Conservation (phyloP, 2,329 filamentous ascomycete species). For the Akanthomyces muscarius region DNA sequence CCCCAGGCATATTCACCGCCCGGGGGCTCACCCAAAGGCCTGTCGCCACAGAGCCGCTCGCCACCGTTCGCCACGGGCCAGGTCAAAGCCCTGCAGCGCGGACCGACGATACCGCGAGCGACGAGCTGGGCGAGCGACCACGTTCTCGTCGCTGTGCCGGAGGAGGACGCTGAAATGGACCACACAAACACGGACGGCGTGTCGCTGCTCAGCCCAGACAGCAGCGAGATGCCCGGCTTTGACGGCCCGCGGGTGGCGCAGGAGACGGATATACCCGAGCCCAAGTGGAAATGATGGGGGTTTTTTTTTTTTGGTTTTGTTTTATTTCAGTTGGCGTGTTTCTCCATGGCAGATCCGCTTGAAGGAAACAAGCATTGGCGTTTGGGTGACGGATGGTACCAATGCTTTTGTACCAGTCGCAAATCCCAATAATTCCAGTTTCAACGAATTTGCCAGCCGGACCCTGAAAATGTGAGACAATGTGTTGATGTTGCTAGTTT, state of each 20-base stretch:
- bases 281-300: constrained; percentile 19
- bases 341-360: neutral
- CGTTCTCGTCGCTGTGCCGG: constrained; percentile 36
- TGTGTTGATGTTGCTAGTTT: neutral
- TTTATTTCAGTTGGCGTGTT: neutral
- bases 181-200: constrained; percentile 26
- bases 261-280: constrained; percentile 27
- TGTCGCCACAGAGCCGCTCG: constrained; percentile 23
- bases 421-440: neutral
- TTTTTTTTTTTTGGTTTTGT: neutral
- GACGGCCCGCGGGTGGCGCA: constrained; percentile 23
- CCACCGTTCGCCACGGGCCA: constrained; percentile 17
- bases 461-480: neutral
- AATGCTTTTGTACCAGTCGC: neutral
- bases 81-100: constrained; percentile 24
- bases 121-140: constrained; percentile 37
- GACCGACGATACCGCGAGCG: constrained; percentile 27
- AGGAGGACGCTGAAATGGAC: constrained; percentile 31
- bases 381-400: neutral
- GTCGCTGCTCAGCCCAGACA: constrained; percentile 27
- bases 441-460: too few relatives aligned
- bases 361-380: neutral
- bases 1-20: neutral
- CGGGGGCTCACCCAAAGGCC: neutral
- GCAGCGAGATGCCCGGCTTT: constrained; percentile 23